Base-by-base conservation (phyloP, 208 protist species). In the Entamoeba nuttalli region DNA sequence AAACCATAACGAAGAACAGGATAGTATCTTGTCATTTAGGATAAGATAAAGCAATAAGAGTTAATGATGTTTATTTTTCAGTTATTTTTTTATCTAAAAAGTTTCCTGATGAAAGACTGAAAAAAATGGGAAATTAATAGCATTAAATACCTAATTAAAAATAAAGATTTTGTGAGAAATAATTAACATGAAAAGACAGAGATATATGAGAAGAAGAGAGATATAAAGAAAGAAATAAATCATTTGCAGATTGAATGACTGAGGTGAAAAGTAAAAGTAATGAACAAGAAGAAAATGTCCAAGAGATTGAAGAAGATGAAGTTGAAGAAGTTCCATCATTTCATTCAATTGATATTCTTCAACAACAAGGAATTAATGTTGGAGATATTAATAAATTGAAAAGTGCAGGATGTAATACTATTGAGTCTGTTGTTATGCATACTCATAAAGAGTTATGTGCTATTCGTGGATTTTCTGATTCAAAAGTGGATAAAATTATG, bases 391-490 rank as follows among this genome's bases (percentile, higher is more conserved):
- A 97, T 35, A 97, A 97, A 52, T 96, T 98, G 11, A 97, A 97
- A 94, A 95, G 96, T n/a, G 97, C 95, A n/a, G 97, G 97, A 5
- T 96, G 95, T 30, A 95, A 96, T 71, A 98, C 97, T 62, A 96
- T 98, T 25, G 96, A 96, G 35, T 41, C 35, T 5, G 21, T 98
- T 0, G 14, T 96, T 21, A 98, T 98, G 97, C 94, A 95, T 9
- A 98, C 97, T 15, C 69, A 93, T 17, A 98, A 98, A 94, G 95
- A 96, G 3, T 95, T 98, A 25, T 52, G 50, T 35, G 50, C n/a
- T n/a, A 98, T 99, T 51, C 99, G 99, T 95, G 99, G 99, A n/a
- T 96, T 99, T 9, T 99, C 98, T 25, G 99, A 99, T 84, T 98
- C 98, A 15, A 99, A 99, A 96, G 98, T 99, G 41, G 98, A 99